Conservation (phyloP, 2,329 filamentous ascomycete species). For the Colletotrichum tanaceti region DNA sequence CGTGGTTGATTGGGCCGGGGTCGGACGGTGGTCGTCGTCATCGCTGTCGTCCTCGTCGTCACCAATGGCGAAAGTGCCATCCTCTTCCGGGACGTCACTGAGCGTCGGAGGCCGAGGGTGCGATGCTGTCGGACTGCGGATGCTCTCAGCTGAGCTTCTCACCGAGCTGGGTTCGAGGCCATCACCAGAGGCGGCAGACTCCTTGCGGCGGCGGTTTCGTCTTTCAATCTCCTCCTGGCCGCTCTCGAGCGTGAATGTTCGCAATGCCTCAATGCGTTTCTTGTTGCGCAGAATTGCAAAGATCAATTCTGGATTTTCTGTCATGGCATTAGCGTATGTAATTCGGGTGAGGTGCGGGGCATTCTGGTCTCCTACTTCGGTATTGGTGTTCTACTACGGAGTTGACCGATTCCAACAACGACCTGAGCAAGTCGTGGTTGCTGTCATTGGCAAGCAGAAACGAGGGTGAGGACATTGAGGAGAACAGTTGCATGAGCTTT, state of each 20-base stretch:
- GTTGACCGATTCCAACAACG: constrained; percentile 89
- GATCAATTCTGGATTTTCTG: constrained; percentile 84
- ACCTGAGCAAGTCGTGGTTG: constrained; percentile 84
- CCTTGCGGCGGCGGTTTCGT: constrained; percentile 76
- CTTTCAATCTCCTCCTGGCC: constrained; percentile 92
- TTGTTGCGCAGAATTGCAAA: constrained; percentile 82
- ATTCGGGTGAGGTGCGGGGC: neutral
- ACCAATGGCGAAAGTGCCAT: constrained; percentile 87
- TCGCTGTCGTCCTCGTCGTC: constrained; percentile 77
- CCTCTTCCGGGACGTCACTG: constrained; percentile 75
- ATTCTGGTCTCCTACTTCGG: constrained; percentile 66
- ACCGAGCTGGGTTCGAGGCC: constrained; percentile 61
- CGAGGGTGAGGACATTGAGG: constrained; percentile 91
- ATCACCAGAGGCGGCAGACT: constrained; percentile 64
- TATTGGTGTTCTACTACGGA: constrained; percentile 91
- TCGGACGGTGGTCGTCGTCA: constrained; percentile 65
- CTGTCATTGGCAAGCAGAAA: constrained; percentile 93
- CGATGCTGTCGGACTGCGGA: constrained; percentile 69
- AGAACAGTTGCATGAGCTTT: constrained; percentile 88
- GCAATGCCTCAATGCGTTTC: constrained; percentile 85
- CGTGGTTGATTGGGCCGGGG: constrained; percentile 71
- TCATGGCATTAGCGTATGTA: neutral
- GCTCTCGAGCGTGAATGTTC: constrained; percentile 90
- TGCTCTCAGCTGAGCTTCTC: constrained; percentile 75
- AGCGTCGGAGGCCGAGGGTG: constrained; percentile 67